phyloP scores from a whole-genome alignment of 1,139 yeast species.

The Kurtzmaniella quercitrusa region DNA sequence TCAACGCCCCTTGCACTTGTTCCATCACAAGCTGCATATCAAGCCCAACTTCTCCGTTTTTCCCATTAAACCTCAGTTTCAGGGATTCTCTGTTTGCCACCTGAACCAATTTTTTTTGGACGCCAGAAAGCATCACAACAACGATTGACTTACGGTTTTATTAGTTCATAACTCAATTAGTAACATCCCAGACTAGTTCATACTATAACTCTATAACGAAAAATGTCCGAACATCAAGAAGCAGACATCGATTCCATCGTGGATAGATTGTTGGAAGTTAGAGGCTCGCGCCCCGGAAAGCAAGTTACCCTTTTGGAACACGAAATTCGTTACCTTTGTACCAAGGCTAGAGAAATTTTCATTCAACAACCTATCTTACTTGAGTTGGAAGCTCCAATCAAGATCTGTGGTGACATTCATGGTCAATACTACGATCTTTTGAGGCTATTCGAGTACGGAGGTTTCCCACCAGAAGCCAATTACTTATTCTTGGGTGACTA shows the following conservation, averaged over 20 bases:
- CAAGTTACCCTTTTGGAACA: slow-evolving; percentile 91
- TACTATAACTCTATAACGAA: slow-evolving; percentile 2
- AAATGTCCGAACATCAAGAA: slow-evolving; percentile 63
- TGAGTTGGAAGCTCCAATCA: slow-evolving; percentile 96
- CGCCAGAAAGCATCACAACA: too few relatives aligned
- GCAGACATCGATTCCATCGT: slow-evolving; percentile 97
- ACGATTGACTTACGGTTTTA: neutral
- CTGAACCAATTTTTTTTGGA: neutral
- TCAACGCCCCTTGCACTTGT: neutral
- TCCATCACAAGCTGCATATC: neutral
- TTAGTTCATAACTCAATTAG: neutral
- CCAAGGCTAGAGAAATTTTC: slow-evolving; percentile 96
- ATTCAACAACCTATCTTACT: slow-evolving; percentile 94
- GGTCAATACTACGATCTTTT: slow-evolving; percentile 96
- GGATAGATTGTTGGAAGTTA: slow-evolving; percentile 92
- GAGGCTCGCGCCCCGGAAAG: slow-evolving; percentile 98
- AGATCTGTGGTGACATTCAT: slow-evolving; percentile 92
- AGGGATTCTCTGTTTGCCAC: neutral
- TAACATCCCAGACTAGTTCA: neutral
- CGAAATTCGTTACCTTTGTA: slow-evolving; percentile 92
- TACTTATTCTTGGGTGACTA: slow-evolving; percentile 93
- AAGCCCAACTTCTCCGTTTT: neutral
- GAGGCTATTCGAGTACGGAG: slow-evolving; percentile 95
- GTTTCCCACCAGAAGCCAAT: slow-evolving; percentile 98
- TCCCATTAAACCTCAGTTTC: neutral